Evolutionary conservation across 352 stramenopile species (phyloP), one percentile per base, ranked within the genome.

Genomic region (Peronospora farinosa): DNA sequence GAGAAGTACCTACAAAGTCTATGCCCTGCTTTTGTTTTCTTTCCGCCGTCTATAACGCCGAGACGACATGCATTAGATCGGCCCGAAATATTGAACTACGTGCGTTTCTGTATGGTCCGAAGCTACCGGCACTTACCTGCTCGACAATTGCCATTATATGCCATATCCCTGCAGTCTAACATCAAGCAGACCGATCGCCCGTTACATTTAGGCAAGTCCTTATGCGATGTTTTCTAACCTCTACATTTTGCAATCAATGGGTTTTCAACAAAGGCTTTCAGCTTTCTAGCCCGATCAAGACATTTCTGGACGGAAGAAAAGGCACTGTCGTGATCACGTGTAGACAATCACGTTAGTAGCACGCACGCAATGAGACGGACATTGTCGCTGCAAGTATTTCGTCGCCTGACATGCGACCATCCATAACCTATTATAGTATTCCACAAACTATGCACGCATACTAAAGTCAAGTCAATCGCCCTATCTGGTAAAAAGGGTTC

Each of bases 361-460:
- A 60, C 43, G 52, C 44, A 55, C 33, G 19, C 19, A 21, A 21
- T 21, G 3, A 21, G 19, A 21, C 3, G 19, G 19, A 21, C 19
- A 3, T 21, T 3, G 19, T 21, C 19, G 19, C 19, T 3, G 3
- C 19, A 21, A 21, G 19, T 21, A 21, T 21, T 21, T 21, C 19
- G 19, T 21, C 19, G 19, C 19, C 19, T 3, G 52, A 21, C 19
- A 21, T 21, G 19, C 19, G 19, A 21, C 19, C 19, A 21, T 21
- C 19, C 1, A 21, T 21, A 21, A 21, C 19, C 3, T 36, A 59
- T 43, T 51, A 21, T 21, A 60, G 56, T 55, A 60, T 21, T 3
- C 19, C 15, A 3, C 19, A 60, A 60, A 59, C n/a, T 63, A 40
- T 51, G 54, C 5, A n/a, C 1, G 10, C 11, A 62, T 57, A 52